Percentiles rank a stretch among this genome's conserved stretches.
phyloP scores from a whole-genome alignment of 345 rosid genomes.

The Passiflora organensis region DNA sequence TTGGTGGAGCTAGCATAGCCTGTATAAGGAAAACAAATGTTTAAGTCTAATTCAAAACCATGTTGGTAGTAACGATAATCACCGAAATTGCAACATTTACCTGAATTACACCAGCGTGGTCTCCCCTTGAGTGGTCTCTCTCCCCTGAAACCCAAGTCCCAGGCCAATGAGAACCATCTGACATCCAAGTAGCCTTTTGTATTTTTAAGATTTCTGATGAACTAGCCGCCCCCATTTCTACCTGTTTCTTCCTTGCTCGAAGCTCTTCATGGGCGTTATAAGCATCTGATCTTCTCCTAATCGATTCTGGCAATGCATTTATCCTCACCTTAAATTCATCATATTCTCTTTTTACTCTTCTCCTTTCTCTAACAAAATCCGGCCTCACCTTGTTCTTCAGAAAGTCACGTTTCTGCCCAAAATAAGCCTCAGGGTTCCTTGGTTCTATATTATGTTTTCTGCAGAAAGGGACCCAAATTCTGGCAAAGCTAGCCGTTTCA shows the following conservation, averaged over 20 bases:
- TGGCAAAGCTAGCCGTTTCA: constrained; percentile 71
- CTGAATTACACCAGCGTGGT: constrained; percentile 80
- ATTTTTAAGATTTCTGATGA: constrained; percentile 36
- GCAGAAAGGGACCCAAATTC: constrained; percentile 77
- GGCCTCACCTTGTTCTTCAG: constrained; percentile 68
- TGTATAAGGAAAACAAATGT: constrained; percentile 10
- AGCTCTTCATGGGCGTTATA: constrained; percentile 74
- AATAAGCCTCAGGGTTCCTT: constrained; percentile 73
- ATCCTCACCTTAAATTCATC: constrained; percentile 81
- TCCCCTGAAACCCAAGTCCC: constrained; percentile 79
- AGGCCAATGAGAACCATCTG: constrained; percentile 85
- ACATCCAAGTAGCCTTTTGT: constrained; percentile 77
- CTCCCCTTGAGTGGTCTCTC: constrained; percentile 57
- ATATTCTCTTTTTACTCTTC: constrained; percentile 78
- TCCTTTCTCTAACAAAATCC: constrained; percentile 73
- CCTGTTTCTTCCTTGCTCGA: constrained; percentile 58
- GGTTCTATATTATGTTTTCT: constrained; percentile 66
- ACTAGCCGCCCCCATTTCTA: constrained; percentile 45
- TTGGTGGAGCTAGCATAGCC: constrained; percentile 87
- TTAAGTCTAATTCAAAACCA: constrained; percentile 10
- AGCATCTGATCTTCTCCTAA: constrained; percentile 71
- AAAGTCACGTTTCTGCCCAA: constrained; percentile 64
- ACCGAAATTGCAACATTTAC: constrained; percentile 25
- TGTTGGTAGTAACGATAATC: background rate
- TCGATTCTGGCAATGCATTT: constrained; percentile 63